Conservation (phyloP, 2,329 filamentous ascomycete species). For the Akanthomyces muscarius region DNA sequence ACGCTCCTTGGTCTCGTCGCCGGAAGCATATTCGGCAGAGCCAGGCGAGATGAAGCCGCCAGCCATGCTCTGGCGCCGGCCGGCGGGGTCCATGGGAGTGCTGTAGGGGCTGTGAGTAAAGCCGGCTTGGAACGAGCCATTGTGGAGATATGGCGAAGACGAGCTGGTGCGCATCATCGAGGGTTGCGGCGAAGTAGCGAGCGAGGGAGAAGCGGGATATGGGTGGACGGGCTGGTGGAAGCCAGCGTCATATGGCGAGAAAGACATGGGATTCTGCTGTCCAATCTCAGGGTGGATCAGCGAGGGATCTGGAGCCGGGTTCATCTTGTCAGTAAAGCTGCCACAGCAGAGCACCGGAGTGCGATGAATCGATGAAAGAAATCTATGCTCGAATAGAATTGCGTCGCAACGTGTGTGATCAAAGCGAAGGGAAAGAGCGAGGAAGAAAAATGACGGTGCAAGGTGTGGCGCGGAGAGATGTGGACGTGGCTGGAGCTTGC, state of each 20-base stretch:
- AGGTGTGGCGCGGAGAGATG: neutral
- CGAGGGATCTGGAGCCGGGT: constrained; percentile 46
- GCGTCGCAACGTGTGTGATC: neutral
- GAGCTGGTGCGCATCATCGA: constrained; percentile 49
- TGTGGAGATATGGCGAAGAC: constrained; percentile 64
- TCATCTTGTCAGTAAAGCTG: constrained; percentile 34
- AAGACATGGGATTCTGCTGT: constrained; percentile 40
- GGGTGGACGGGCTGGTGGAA: constrained; percentile 44
- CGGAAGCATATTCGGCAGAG: constrained; percentile 56
- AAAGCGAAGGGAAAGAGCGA: neutral
- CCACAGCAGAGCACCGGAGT: constrained; percentile 4
- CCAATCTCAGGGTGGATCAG: constrained; percentile 53
- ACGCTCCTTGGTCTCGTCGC: constrained; percentile 62
- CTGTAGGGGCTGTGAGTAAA: constrained; percentile 53
- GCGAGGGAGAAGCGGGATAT: constrained; percentile 61
- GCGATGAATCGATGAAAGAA: neutral
- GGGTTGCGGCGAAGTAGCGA: constrained; percentile 50
- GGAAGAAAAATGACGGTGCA: neutral
- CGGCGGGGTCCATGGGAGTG: constrained; percentile 40
- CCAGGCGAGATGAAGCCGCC: constrained; percentile 62
- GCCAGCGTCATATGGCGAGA: constrained; percentile 44
- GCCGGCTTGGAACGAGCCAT: constrained; percentile 48
- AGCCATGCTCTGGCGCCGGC: constrained; percentile 63
- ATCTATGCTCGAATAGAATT: neutral
- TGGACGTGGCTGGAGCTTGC: constrained; percentile 18